phyloP scores from a whole-genome alignment of 441 rosid genomes.

The Syzygium malaccense region DNA sequence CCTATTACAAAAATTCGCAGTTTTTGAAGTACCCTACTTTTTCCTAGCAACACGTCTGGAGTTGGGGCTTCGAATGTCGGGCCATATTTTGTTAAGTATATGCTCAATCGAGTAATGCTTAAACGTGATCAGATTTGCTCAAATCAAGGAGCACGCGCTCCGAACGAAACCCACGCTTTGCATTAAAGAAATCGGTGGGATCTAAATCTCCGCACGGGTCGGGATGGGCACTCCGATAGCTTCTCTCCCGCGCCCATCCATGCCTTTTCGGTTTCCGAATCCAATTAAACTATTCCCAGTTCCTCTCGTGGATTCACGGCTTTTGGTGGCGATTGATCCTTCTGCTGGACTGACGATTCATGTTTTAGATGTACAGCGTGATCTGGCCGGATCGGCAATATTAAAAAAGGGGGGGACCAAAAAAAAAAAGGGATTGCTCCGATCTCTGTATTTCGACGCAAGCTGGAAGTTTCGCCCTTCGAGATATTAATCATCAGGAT shows the following conservation, averaged over 20 bases:
- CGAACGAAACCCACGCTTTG: neutral
- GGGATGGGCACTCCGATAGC: neutral
- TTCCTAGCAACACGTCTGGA: neutral
- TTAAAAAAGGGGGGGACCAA: neutral
- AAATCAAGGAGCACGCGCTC: neutral
- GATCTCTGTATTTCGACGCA: neutral
- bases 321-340: neutral
- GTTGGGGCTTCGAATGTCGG: neutral
- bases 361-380: neutral
- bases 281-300: neutral
- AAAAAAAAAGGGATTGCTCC: neutral
- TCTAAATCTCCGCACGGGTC: neutral
- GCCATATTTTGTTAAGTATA: neutral
- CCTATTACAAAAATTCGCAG: neutral
- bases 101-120: neutral
- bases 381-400: neutral
- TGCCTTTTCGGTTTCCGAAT: neutral
- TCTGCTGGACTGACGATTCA: neutral
- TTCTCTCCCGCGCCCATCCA: neutral
- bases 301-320: neutral
- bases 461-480: accelerated
- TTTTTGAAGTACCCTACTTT: neutral
- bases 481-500: neutral
- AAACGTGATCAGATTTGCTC: neutral
- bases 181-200: neutral